Base-by-base conservation (phyloP, 352 stramenopile genomes). In the Phytopythium aichiense region DNA sequence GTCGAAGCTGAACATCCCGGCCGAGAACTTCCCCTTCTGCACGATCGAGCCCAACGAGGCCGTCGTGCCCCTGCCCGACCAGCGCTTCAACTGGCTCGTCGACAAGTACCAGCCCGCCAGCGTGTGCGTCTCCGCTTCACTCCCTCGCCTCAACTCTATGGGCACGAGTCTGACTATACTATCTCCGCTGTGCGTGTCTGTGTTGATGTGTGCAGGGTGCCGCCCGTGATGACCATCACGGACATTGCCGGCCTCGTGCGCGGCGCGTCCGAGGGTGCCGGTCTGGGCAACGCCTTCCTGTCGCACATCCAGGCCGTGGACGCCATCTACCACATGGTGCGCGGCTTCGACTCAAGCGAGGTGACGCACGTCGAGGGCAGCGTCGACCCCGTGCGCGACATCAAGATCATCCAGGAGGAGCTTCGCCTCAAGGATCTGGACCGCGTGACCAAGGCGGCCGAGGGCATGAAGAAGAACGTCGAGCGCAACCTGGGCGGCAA, bases 161-260 rank as follows among this genome's bases (percentile, higher is more conserved):
- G 40, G 11, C 3, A 13, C 28, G 18, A 11, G 12, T 8, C 33
- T 58, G 33, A 58, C 25, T 35, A 13, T 8, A 6, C 9, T 15
- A 11, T 35, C 8, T 63, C 28, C 28, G 28, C 28, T 31, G 28
- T 31, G 28, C 7, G 28, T 30, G 28, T 30, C 2, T 30, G 28
- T 30, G 33, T 38, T 38, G 33, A 25, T 48, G 22, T 31, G 25
- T 55, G 40, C 23, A 85, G 77, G 22, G 81, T 99, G 40, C 97
- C 98, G 1, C 97, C 98, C 20, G 92, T 98, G 38, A 92, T 99
- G 49, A 97, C 96, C 63, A 97, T 99, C 63, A 99, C 97, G 40
- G 98, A 99, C 81, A 99, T 99, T 81, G 98, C 98, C 35, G 98
- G 98, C 58, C 88, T 99, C 22, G 98, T 99, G 65, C 90, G 92